phyloP scores from a whole-genome alignment of 1,284 basidiomycete species.

The Takashimella koratensis region DNA sequence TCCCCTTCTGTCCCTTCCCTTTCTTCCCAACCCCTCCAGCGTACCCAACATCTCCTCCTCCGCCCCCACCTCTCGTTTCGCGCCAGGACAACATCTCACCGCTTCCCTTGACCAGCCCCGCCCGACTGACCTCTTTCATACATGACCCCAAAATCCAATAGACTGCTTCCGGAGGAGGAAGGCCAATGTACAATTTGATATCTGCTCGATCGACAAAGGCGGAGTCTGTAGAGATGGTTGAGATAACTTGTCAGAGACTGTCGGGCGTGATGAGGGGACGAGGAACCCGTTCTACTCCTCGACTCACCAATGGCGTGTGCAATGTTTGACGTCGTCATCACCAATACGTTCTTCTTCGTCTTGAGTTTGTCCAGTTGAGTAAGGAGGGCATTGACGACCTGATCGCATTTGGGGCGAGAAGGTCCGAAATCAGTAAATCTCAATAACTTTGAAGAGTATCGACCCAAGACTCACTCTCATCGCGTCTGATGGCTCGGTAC shows the following conservation, averaged over 20 bases:
- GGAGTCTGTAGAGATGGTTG: conserved; percentile 58
- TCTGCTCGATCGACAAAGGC: conserved; percentile 97
- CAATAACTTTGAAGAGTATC: not conserved
- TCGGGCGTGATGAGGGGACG: too few relatives aligned
- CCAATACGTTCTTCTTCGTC: conserved; percentile 84
- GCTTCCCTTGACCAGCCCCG: conserved; percentile 62
- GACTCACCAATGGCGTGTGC: conserved; percentile 85
- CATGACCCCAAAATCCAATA: conserved; percentile 90
- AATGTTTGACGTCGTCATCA: conserved; percentile 96
- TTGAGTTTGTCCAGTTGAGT: conserved; percentile 97
- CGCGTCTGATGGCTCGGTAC: conserved; percentile 94
- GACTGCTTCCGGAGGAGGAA: conserved; percentile 82
- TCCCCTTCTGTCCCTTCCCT: not conserved
- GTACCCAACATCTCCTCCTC: too few relatives aligned
- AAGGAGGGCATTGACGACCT: conserved; percentile 96
- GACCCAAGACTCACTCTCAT: conserved; percentile 62
- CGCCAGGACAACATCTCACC: conserved; percentile 51
- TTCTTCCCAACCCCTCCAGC: too few relatives aligned
- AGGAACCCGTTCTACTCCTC: too few relatives aligned
- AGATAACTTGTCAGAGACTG: not conserved
- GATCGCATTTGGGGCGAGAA: too few relatives aligned
- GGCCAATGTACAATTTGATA: conserved; percentile 89
- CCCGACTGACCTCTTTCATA: conserved; percentile 71
- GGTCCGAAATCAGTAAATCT: not conserved
- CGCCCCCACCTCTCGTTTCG: not conserved